These are phyloP conservation scores for Phylloporus sp. DNA, from an alignment of 768 basidiomycete species.

Conservation along the genomic window DNA sequence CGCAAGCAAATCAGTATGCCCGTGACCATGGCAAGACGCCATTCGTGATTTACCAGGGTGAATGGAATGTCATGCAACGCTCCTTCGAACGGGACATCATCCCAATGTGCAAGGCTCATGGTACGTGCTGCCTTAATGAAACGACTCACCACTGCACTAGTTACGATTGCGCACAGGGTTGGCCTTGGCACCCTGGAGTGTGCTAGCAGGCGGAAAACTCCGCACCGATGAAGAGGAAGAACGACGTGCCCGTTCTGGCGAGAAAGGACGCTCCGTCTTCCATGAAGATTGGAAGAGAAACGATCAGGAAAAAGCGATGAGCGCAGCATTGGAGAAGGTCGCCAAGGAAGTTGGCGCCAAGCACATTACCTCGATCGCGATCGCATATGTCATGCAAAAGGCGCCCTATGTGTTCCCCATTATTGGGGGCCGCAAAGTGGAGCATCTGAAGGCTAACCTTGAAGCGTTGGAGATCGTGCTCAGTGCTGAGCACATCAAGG, in stretches of 20 bases:
- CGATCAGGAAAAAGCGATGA: conserved; percentile 41
- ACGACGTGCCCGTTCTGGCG: conserved; percentile 22
- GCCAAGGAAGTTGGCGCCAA: conserved; percentile 47
- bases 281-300: conserved; percentile 43
- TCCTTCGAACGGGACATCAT: conserved; percentile 46
- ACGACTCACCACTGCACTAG: background rate
- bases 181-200: conserved; percentile 37
- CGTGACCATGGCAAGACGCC: conserved; percentile 39
- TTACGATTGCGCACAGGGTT: conserved; percentile 12
- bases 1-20: conserved; percentile 41
- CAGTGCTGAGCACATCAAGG: conserved; percentile 41
- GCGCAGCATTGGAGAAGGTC: conserved; percentile 46
- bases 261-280: conserved; percentile 21
- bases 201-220: conserved; percentile 34
- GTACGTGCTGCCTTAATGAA: conserved; percentile 1
- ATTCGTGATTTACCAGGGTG: conserved; percentile 44
- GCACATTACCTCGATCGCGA: conserved; percentile 38
- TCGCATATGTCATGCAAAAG: conserved; percentile 55
- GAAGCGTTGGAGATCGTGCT: conserved; percentile 48
- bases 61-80: conserved; percentile 32
- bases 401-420: conserved; percentile 50
- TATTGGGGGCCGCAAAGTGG: conserved; percentile 49
- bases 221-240: conserved; percentile 31
- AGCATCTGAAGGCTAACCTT: conserved; percentile 48
- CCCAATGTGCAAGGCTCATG: conserved; percentile 29